Percentiles rank a stretch among this genome's conserved stretches.
Conservation (phyloP, 352 stramenopile species). For the Phytophthora fragariae region DNA sequence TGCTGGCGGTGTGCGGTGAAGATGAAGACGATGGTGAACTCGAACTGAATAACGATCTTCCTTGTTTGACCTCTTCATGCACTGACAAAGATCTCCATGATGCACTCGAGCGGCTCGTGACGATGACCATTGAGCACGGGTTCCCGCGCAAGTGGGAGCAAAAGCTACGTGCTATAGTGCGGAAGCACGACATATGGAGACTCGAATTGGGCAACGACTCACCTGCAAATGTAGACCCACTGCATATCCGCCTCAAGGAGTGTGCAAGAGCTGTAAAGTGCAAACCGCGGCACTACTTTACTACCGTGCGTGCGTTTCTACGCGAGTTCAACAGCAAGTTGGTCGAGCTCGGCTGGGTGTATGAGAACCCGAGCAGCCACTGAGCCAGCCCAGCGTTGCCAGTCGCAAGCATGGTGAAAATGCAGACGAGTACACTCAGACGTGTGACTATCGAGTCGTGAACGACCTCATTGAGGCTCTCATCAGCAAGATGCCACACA, state of each 20-base stretch:
- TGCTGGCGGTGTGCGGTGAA: neutral
- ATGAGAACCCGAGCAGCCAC: conserved; percentile 5
- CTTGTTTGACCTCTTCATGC: neutral
- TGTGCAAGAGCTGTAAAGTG: conserved; percentile 1
- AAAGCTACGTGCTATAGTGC: neutral
- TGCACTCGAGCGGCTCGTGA: neutral
- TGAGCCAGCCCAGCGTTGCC: conserved; percentile 11
- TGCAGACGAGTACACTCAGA: neutral
- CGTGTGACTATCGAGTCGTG: neutral
- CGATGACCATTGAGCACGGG: neutral
- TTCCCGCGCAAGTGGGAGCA: neutral
- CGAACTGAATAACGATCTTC: neutral
- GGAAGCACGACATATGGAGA: conserved; percentile 9
- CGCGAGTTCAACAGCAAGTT: conserved; percentile 8
- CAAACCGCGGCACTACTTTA: conserved; percentile 8
- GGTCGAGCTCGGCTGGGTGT: conserved; percentile 15
- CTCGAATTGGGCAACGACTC: conserved; percentile 9
- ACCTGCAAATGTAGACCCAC: conserved; percentile 2
- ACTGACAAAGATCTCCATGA: neutral
- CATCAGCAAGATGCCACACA: neutral
- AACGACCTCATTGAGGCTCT: conserved; percentile 11
- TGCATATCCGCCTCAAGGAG: conserved; percentile 9
- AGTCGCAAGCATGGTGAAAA: neutral
- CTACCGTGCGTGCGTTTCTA: neutral
- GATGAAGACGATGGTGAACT: conserved; percentile 4